Conservation (phyloP, 768 basidiomycete species). For the Albatrellus ellisii region DNA sequence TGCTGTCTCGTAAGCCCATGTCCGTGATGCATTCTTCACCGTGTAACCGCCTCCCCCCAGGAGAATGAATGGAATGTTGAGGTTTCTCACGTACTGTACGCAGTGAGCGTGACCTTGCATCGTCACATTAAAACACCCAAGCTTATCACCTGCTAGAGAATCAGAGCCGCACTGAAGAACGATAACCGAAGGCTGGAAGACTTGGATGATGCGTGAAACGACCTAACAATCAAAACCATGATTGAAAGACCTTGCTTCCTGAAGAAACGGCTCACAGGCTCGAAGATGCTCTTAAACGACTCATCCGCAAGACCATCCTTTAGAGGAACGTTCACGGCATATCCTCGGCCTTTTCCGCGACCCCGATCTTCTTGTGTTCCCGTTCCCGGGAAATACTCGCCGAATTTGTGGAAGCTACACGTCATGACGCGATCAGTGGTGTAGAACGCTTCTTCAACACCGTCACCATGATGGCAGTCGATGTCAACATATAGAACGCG, state of each 20-base stretch:
- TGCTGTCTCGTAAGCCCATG: constrained; percentile 96
- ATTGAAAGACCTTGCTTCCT: background rate
- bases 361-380: constrained; percentile 81
- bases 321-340: constrained; percentile 86
- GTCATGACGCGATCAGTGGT: constrained; percentile 97
- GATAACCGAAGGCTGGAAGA: constrained; percentile 77
- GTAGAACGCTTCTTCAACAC: constrained; percentile 98
- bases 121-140: constrained; percentile 92
- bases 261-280: constrained; percentile 52
- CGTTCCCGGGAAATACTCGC: constrained; percentile 89
- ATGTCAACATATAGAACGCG: constrained; percentile 97
- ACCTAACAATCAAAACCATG: constrained; percentile 34
- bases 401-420: constrained; percentile 93
- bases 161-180: constrained; percentile 95
- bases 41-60: constrained; percentile 97
- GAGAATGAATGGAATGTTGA: constrained; percentile 78
- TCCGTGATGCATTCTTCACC: constrained; percentile 87
- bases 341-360: constrained; percentile 71
- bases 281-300: constrained; percentile 76
- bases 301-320: constrained; percentile 93
- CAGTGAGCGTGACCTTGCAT: constrained; percentile 94
- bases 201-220: constrained; percentile 73
- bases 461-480: constrained; percentile 97
- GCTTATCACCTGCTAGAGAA: constrained; percentile 87
- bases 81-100: constrained; percentile 71